Conservation (phyloP, 2,329 filamentous ascomycete genomes). For the Phialocephala sp. region DNA sequence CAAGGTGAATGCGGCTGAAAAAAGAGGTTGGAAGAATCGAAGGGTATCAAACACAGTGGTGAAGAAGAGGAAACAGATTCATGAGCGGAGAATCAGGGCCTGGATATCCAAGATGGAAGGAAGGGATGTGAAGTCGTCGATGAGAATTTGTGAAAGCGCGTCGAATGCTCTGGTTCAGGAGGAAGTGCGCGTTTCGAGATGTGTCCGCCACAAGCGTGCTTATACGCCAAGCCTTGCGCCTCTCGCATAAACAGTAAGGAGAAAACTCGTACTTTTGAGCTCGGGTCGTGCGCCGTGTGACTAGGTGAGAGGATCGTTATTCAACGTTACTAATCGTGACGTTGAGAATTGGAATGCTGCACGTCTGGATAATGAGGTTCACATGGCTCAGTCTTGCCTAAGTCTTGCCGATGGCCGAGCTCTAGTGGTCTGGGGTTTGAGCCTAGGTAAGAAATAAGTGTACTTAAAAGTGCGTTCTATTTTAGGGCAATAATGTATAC, state of each 20-base stretch:
- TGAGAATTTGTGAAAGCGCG: conserved; percentile 2
- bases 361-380: neutral
- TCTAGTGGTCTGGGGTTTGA: neutral
- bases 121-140: conserved; percentile 4
- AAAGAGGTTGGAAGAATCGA: neutral
- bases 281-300: neutral
- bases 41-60: neutral
- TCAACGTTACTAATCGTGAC: neutral
- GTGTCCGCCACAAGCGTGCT: neutral
- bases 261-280: neutral
- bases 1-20: neutral
- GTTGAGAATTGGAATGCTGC: neutral
- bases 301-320: neutral
- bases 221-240: conserved; percentile 2
- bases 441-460: neutral
- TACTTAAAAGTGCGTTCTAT: neutral
- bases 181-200: neutral
- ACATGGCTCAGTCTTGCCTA: neutral
- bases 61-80: neutral
- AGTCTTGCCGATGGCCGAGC: neutral
- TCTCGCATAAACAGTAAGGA: conserved; percentile 1
- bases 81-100: conserved; percentile 10
- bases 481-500: neutral
- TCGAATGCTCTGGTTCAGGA: neutral
- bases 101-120: conserved; percentile 6